phyloP scores from a whole-genome alignment of 106 monocot genomes.

The Dioscorea zingiberensis region DNA sequence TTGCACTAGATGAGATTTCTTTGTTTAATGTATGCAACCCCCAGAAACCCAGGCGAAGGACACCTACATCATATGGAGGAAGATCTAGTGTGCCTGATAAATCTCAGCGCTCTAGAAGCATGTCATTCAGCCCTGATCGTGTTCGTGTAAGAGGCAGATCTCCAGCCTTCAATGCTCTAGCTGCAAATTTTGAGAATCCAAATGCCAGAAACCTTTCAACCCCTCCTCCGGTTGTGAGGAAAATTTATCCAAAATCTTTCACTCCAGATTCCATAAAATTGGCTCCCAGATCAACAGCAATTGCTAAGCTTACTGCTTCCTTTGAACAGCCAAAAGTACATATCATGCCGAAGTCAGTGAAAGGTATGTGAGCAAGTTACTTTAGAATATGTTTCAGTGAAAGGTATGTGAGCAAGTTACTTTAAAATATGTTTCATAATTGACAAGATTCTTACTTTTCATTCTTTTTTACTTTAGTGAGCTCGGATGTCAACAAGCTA shows the following conservation, averaged over 20 bases:
- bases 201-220: constrained; percentile 79
- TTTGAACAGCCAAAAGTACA: constrained; percentile 47
- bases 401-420: constrained; percentile 30
- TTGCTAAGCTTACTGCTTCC: constrained; percentile 50
- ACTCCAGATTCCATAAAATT: constrained; percentile 31
- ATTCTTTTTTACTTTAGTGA: constrained; percentile 27
- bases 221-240: constrained; percentile 64
- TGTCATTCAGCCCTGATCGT: constrained; percentile 75
- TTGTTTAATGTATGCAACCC: background rate
- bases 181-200: constrained; percentile 78
- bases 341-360: constrained; percentile 39
- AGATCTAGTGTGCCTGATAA: constrained; percentile 64
- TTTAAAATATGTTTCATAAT: background rate
- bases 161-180: constrained; percentile 78
- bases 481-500: constrained; percentile 27
- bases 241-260: constrained; percentile 46
- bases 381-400: too few relatives aligned
- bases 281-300: constrained; percentile 44
- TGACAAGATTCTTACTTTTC: too few relatives aligned
- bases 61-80: constrained; percentile 45
- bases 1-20: too few relatives aligned
- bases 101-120: constrained; percentile 71
- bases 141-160: constrained; percentile 73
- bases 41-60: constrained; percentile 35
- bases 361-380: too few relatives aligned